Evolutionary conservation across 2,329 filamentous ascomycete genomes (phyloP), one percentile per base, ranked within the genome.

Genomic region (Anthostomella pinea): DNA sequence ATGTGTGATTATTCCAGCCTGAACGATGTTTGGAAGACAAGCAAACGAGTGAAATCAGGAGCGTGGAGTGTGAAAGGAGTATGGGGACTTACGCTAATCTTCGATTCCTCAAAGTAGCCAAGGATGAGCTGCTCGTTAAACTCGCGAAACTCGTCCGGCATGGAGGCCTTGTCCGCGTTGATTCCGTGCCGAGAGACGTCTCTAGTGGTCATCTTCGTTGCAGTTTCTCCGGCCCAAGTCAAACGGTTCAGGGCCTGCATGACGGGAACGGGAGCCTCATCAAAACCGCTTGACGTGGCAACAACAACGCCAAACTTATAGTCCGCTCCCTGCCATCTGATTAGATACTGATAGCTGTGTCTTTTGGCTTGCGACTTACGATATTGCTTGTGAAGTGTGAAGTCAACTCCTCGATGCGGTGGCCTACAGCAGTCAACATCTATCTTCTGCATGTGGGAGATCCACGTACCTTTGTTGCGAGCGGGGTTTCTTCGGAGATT

Each of bases 111-210:
- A 49, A 83, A 75, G 52, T 85, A 86, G 0, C 74, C 79, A 1
- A 85, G 63, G 2, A 73, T 70, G 1, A 85, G 69, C 5, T 79
- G 59, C 52, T 85, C 81, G 42, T 85, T 85, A 60, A 83, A 83
- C 5, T 70, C 63, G 1, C 62, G 43, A 15, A 60, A 58, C 0
- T 47, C 38, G 6, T 39, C 29, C 4, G 56, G 52, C 31, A 62
- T 54, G 1, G 49, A 49, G 13, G 33, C 21, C 27, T 41, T 24
- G 4, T 33, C 19, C 6, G 48, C 25, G 2, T 21, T 16, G 0
- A 48, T 19, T 0, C 16, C n/a, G 5, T 38, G 10, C 3, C 48
- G 14, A 6, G 40, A 5, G 10, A 52, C 28, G 5, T 47, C 37
- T 17, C 40, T 25, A n/a, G 38, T 52, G 16, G 50, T 61, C 28